Evolutionary conservation across 192 early-diverging fungal species (phyloP).

Genomic region (Chytriomyces hyalinus): DNA sequence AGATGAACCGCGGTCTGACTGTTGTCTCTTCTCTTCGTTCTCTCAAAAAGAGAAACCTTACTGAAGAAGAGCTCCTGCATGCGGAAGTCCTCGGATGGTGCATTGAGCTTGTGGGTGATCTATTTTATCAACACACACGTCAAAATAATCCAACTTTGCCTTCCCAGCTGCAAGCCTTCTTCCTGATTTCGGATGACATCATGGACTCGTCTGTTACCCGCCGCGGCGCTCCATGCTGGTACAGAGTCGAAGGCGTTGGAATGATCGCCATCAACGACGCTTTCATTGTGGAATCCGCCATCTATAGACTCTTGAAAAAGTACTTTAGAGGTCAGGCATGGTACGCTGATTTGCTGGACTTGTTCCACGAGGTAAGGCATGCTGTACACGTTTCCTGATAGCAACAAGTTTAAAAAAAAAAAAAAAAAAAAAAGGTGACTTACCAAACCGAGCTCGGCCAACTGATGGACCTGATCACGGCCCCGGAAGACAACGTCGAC

Average conservation of each 20-base stretch:
- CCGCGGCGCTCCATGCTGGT: conserved; percentile 98
- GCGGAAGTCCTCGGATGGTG: conserved; percentile 94
- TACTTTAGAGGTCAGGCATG: conserved; percentile 85
- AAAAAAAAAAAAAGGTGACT: conserved; percentile 60
- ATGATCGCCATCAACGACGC: conserved; percentile 95
- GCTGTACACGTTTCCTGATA: not conserved
- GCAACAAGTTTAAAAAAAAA: not conserved
- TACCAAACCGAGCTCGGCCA: conserved; percentile 98
- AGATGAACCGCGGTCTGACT: conserved; percentile 97
- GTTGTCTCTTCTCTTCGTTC: conserved; percentile 89
- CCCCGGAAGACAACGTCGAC: conserved; percentile 94
- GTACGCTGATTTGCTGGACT: conserved; percentile 91
- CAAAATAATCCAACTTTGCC: not conserved
- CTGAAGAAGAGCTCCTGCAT: conserved; percentile 80
- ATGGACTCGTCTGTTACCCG: conserved; percentile 97
- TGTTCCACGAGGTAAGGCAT: conserved; percentile 81
- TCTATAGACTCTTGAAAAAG: conserved; percentile 94
- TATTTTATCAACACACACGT: not conserved
- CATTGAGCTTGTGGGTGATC: conserved; percentile 78
- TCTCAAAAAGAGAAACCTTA: conserved; percentile 74
- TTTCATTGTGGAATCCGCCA: conserved; percentile 88
- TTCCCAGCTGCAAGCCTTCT: conserved; percentile 92
- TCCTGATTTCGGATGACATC: conserved; percentile 98
- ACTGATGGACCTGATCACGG: conserved; percentile 96
- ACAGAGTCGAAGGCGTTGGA: conserved; percentile 80